A percentile compares a stretch with the other conserved stretches of the same genome.
phyloP scores from a whole-genome alignment of 805 yeast genomes.

The Candida verbasci region DNA sequence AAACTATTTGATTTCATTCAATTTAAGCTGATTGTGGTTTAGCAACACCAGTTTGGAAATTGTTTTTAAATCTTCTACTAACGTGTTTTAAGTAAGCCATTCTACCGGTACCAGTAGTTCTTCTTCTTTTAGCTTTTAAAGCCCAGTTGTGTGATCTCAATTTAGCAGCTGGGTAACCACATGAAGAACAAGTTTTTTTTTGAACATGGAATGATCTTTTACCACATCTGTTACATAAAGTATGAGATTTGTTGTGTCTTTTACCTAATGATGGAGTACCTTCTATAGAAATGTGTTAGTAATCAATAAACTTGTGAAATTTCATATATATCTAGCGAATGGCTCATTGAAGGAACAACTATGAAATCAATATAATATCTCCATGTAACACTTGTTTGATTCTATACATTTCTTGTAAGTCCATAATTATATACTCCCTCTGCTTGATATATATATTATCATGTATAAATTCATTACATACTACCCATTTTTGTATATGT shows the following conservation, averaged over 20 bases:
- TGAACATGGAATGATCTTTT: conserved; percentile 98
- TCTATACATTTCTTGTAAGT: background rate
- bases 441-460: background rate
- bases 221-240: conserved; percentile 99
- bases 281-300: conserved; percentile 44
- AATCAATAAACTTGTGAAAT: conserved; percentile 1
- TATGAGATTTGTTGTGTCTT: conserved; percentile 99
- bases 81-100: conserved; percentile 96
- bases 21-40: conserved; percentile 62
- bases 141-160: conserved; percentile 99
- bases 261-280: conserved; percentile 99
- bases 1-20: too few species aligned
- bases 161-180: conserved; percentile 99
- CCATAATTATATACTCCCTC: too few species aligned
- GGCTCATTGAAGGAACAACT: too few species aligned
- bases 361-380: too few species aligned
- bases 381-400: background rate
- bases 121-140: conserved; percentile 98
- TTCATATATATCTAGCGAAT: too few species aligned
- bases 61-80: conserved; percentile 97
- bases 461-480: conserved; percentile 42
- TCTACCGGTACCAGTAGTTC: conserved; percentile 99
- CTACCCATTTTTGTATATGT: conserved; percentile 62
- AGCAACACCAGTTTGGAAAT: conserved; percentile 88
- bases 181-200: conserved; percentile 97